Evolutionary conservation across 2,329 filamentous ascomycete species (phyloP), one percentile per base, ranked within the genome.

Genomic region (Neobulgaria alba): DNA sequence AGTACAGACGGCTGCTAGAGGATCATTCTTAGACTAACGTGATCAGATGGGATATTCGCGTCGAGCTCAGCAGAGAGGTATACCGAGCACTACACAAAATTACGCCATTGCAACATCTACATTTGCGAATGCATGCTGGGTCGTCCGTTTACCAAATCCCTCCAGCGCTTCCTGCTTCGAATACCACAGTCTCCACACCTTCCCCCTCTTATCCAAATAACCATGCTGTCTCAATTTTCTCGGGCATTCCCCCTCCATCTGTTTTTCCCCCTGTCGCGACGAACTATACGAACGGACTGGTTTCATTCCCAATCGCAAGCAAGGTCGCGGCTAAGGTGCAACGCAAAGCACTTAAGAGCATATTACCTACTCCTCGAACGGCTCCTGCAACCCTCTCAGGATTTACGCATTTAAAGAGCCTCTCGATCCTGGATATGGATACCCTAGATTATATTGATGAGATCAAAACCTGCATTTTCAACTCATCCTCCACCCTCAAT

Each of bases 381-480:
- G 19, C 18, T 2, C 71, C 72, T 2, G 65, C 69, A 1, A 79
- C 73, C 0, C 55, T 81, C 4, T 73, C 72, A 1, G 72, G 69
- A 0, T 80, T 82, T 60, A 71, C 65, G 36, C 66, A 67, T 29
- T 62, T 82, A 10, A 70, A 67, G 47, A 68, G 56, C 3, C 60
- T 82, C 10, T 61, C 68, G 3, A 61, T 81, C 5, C 62, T 81
- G 23, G 77, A 82, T 46, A 78, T 82, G 38, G 77, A 81, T 44
- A 67, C 61, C 19, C 61, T 79, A 3, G 72, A 77, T 23, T 62
- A 75, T 21, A 52, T 78, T 10, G 57, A 64, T 2, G 77, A 81
- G 57, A 64, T 82, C 45, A 71, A 68, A 46, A 53, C 63, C 4
- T 79, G 75, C 50, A 60, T 82, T 17, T 63, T 63, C 9, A 72